Percentiles rank a stretch among this genome's conserved stretches.
Evolutionary conservation across 805 yeast species (phyloP).

Genomic region (Pichia occidentalis): DNA sequence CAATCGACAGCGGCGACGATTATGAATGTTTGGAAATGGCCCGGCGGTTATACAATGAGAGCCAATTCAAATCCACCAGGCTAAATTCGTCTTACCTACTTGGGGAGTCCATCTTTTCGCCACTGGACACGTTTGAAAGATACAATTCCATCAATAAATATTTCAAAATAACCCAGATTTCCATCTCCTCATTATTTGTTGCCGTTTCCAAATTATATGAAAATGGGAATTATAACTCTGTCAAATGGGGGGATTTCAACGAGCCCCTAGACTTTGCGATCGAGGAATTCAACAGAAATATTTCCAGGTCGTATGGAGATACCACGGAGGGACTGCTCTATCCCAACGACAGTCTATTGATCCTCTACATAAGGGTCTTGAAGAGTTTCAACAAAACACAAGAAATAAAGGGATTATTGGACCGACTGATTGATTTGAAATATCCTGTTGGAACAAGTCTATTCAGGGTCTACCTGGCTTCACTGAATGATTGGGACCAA

Average conservation of each 20-base stretch:
- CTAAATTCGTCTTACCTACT: constrained; percentile 23
- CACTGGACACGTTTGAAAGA: constrained; percentile 25
- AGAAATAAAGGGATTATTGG: constrained; percentile 44
- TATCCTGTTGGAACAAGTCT: constrained; percentile 19
- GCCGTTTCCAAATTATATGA: constrained; percentile 36
- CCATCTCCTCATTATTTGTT: constrained; percentile 39
- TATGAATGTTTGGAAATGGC: constrained; percentile 22
- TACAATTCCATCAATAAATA: constrained; percentile 19
- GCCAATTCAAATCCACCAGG: constrained; percentile 18
- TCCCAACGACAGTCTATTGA: constrained; percentile 46
- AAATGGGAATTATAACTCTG: constrained; percentile 9
- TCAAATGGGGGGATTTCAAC: constrained; percentile 42
- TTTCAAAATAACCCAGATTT: constrained; percentile 20
- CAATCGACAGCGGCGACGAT: constrained; percentile 8
- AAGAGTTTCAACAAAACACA: constrained; percentile 39
- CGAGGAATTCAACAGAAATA: constrained; percentile 43
- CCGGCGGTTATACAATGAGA: constrained; percentile 17
- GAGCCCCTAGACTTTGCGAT: constrained; percentile 57
- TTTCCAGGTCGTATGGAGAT: constrained; percentile 31
- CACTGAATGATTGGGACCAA: constrained; percentile 18
- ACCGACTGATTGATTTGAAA: constrained; percentile 47
- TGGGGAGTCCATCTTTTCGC: constrained; percentile 32
- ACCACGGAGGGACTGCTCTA: constrained; percentile 28
- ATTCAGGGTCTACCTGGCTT: constrained; percentile 18
- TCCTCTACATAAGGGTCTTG: constrained; percentile 45